Conservation (phyloP, 192 early-diverging fungal genomes). For the Coemansia sp. region DNA sequence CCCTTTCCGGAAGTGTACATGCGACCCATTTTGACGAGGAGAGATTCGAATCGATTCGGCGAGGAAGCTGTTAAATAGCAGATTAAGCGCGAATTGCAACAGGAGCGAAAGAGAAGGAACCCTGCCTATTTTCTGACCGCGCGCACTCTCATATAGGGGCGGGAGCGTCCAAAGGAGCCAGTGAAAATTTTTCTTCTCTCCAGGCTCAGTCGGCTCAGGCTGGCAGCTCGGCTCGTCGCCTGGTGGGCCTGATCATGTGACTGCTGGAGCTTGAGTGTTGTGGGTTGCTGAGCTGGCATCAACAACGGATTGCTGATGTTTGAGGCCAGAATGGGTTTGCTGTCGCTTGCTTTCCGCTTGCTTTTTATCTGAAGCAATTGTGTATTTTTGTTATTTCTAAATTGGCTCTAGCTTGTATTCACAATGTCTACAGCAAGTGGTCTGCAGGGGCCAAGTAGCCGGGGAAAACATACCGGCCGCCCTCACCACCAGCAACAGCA, state of each 20-base stretch:
- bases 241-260: too few relatives aligned
- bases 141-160: not conserved
- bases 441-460: not conserved
- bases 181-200: constrained; percentile 8
- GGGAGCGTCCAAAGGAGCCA: not conserved
- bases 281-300: too few relatives aligned
- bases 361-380: not conserved
- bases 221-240: not conserved
- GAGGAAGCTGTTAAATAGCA: constrained; percentile 1
- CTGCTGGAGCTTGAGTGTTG: too few relatives aligned
- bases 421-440: not conserved
- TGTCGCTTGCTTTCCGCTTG: not conserved
- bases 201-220: not conserved
- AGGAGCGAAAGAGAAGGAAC: not conserved
- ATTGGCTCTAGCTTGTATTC: too few relatives aligned
- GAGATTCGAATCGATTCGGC: constrained; percentile 6
- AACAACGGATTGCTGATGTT: too few relatives aligned
- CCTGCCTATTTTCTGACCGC: not conserved
- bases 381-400: not conserved
- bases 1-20: constrained; percentile 98
- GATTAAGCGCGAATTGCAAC: constrained; percentile 3
- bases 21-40: constrained; percentile 71
- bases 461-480: not conserved
- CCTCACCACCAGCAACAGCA: not conserved
- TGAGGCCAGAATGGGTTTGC: not conserved